Evolutionary conservation across 768 basidiomycete genomes (phyloP), one percentile per base, ranked within the genome.

Genomic region (Suillus decipiens): DNA sequence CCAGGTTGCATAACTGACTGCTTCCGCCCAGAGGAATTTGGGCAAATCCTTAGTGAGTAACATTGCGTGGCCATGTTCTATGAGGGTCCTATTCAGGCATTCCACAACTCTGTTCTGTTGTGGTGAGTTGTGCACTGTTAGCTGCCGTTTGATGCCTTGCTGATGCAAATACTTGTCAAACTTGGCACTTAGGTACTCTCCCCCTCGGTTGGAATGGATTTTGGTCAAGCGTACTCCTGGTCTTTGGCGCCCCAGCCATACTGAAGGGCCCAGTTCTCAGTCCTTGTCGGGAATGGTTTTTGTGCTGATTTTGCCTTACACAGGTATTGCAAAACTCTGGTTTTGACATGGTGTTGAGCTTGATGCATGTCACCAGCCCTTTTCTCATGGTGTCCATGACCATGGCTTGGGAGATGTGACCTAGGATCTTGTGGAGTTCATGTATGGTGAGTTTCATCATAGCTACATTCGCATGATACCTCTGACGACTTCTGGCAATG

Each of bases 51-150:
- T 53, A 19, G 72, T 72, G 4, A 59, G 24, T 1, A 77, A 61
- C 57, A 77, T 63, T 3, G 68, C 63, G 0, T 72, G 61, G 0
- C 64, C 67, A 3, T 67, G 50, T 7, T 76, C 72, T 15, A 74
- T 48, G 1, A 77, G 63, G 2, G 73, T 75, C 0, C 67, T 58
- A 56, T 76, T 77, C 4, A 61, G 58, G 1, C 70, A 67, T 60
- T 80, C 74, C 0, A 69, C 75, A 0, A 71, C 62, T 0, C 77
- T 74, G 56, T 79, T 79, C 45, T 73, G 70, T 1, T 70, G 47
- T 2, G 73, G 75, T 0, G 73, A 69, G 65, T 78, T 69, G 56
- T 77, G 75, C 24, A 75, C 70, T 1, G 71, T 77, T 31, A 77
- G 71, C 43, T 77, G 72, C 28, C 69, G 69, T 57, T 67, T 56